Evolutionary conservation across 192 early-diverging fungal genomes (phyloP).

Genomic region (Mortierella hygrophila): DNA sequence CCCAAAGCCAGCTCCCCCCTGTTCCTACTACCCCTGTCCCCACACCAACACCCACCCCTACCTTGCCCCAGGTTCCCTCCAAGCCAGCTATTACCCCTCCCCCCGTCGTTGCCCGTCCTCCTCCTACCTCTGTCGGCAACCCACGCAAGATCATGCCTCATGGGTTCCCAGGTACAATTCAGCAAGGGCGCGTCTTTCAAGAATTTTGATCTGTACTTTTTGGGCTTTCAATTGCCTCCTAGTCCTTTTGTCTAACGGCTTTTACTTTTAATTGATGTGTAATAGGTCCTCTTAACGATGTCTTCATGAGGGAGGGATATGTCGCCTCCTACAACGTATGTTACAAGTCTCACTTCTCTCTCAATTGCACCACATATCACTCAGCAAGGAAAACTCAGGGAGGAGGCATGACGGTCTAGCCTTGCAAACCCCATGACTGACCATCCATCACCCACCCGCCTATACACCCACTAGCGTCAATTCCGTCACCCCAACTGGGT

Average conservation of each 20-base stretch:
- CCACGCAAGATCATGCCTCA: conserved; percentile 46
- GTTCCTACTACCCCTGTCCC: conserved; percentile 19
- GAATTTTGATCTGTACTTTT: neutral
- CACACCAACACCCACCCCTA: neutral
- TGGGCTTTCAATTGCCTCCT: neutral
- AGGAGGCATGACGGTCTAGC: neutral
- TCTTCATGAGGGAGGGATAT: conserved; percentile 76
- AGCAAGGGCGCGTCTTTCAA: neutral
- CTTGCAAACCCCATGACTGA: neutral
- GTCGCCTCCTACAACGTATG: conserved; percentile 78
- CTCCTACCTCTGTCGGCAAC: conserved; percentile 4
- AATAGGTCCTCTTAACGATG: conserved; percentile 82
- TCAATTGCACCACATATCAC: neutral
- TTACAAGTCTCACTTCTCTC: neutral
- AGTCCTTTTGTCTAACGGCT: neutral
- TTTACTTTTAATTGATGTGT: neutral
- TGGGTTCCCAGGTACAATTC: conserved; percentile 42
- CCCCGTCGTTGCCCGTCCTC: conserved; percentile 21
- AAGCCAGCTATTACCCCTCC: neutral
- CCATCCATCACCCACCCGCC: neutral
- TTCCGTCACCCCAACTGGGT: conserved; percentile 63
- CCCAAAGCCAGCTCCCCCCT: neutral
- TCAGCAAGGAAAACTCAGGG: neutral
- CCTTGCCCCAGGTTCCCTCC: conserved; percentile 15
- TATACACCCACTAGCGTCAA: conserved; percentile 30